Base-by-base conservation (phyloP, 176 grass and related monocot species). In the Oryza brachyantha region DNA sequence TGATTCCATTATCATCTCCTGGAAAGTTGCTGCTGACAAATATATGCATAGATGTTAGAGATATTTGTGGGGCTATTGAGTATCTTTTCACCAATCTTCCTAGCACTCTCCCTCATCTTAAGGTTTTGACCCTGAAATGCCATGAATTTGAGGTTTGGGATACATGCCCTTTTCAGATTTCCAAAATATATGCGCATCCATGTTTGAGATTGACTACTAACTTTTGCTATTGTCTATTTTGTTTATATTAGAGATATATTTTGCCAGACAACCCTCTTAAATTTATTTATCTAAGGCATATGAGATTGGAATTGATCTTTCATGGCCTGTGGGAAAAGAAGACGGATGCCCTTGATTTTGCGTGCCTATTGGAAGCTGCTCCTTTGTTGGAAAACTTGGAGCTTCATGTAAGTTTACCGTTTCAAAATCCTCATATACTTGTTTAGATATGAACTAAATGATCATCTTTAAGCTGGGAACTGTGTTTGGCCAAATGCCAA, bases 381-480 rank as follows among this genome's bases (percentile, higher is more conserved):
- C 65, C 77, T 40, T n/a, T 22, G 7, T 29, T 70, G 64, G 77
- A 80, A 40, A 68, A 31, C 8, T 14, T 80, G 5, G 65, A 59
- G 26, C 17, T 59, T 40, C 77, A 80, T 70, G 65, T 80, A 42
- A 80, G 64, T 41, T 68, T 39, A 9, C 10, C 48, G 3, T 76
- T 41, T 68, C 36, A n/a, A 68, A 70, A 7, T 46, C 7, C 8
- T 70, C 31, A 32, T 32, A 32, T 32, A 32, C 31, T 32, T 32
- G 2, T 32, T 32, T 32, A 32, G 31, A 32, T 32, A 32, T 32
- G 31, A 32, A 32, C 31, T 32, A 32, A 32, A 4, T 32, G 31
- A 32, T 32, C 31, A 2, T 32, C 4, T 4, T 2, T 32, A 32
- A 32, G 31, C 31, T 32, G 31, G 31, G 31, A 2, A 32, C 31